These are phyloP conservation scores for Diaporthe vexans DNA, from an alignment of 2,329 filamentous ascomycete genomes.

Conservation along the genomic window DNA sequence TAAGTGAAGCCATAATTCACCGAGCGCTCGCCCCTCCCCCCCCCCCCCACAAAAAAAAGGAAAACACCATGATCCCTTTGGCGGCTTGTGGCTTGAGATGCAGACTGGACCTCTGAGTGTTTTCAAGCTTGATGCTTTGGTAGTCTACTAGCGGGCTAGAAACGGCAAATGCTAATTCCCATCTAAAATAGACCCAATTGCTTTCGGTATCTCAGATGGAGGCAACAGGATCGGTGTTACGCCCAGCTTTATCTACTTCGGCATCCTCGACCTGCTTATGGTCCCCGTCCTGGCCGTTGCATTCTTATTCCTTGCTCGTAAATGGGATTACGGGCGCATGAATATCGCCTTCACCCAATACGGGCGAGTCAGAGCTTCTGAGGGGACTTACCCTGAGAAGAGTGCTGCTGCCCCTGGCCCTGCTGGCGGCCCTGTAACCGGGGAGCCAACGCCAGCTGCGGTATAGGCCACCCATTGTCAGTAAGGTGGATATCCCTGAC, in stretches of 20 bases:
- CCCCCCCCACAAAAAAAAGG: too few relatives aligned
- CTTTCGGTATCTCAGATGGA: conserved; percentile 66
- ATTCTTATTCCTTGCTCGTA: conserved; percentile 59
- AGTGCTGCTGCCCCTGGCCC: conserved; percentile 44
- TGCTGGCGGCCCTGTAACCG: conserved; percentile 43
- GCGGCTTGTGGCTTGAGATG: too few relatives aligned
- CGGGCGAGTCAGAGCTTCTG: conserved; percentile 60
- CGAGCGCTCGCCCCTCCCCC: too few relatives aligned
- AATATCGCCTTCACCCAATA: conserved; percentile 70
- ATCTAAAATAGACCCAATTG: conserved; percentile 58
- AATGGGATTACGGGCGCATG: conserved; percentile 66
- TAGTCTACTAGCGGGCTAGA: too few relatives aligned
- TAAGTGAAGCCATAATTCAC: background rate
- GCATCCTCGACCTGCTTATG: conserved; percentile 65
- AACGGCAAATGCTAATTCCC: background rate
- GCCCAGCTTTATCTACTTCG: conserved; percentile 64
- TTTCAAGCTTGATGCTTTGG: background rate
- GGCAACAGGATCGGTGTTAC: conserved; percentile 65
- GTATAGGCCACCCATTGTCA: background rate
- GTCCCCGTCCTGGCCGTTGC: conserved; percentile 59
- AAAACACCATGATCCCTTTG: too few relatives aligned
- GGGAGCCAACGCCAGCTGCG: conserved; percentile 29
- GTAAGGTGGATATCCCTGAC: background rate
- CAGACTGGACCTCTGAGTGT: background rate
- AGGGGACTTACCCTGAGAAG: conserved; percentile 64